Conservation (phyloP, 2,329 filamentous ascomycete genomes). For the Blastomyces gilchristii region DNA sequence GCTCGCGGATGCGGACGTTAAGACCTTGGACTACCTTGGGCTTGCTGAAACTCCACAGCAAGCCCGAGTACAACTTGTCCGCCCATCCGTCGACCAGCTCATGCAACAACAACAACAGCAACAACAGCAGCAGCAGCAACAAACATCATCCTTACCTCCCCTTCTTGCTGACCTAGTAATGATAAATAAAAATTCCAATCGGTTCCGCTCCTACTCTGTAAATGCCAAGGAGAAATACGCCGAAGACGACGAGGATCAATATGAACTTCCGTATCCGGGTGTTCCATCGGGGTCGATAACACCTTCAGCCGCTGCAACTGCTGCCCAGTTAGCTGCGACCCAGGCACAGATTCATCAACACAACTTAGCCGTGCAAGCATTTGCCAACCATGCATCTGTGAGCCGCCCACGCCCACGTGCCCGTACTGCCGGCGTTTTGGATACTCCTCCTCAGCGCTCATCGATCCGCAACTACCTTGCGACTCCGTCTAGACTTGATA, state of each 20-base stretch:
- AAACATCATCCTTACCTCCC: conserved; percentile 45
- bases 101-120: conserved; percentile 46
- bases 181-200: conserved; percentile 66
- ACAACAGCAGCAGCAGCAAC: conserved; percentile 36
- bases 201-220: conserved; percentile 94
- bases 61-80: conserved; percentile 58
- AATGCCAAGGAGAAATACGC: conserved; percentile 98
- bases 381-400: conserved; percentile 70
- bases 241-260: conserved; percentile 74
- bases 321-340: conserved; percentile 50
- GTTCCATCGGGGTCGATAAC: conserved; percentile 51
- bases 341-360: conserved; percentile 71
- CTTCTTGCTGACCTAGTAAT: conserved; percentile 67
- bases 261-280: conserved; percentile 48
- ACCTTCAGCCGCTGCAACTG: conserved; percentile 46
- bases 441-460: conserved; percentile 57
- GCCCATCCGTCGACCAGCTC: conserved; percentile 45
- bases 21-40: conserved; percentile 90
- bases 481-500: conserved; percentile 65
- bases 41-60: conserved; percentile 88
- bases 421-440: conserved; percentile 81
- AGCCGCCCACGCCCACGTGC: conserved; percentile 81
- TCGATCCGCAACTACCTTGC: conserved; percentile 65
- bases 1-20: conserved; percentile 74
- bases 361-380: conserved; percentile 86